Evolutionary conservation across 2,329 filamentous ascomycete genomes (phyloP).

Genomic region (Alternaria sp.): DNA sequence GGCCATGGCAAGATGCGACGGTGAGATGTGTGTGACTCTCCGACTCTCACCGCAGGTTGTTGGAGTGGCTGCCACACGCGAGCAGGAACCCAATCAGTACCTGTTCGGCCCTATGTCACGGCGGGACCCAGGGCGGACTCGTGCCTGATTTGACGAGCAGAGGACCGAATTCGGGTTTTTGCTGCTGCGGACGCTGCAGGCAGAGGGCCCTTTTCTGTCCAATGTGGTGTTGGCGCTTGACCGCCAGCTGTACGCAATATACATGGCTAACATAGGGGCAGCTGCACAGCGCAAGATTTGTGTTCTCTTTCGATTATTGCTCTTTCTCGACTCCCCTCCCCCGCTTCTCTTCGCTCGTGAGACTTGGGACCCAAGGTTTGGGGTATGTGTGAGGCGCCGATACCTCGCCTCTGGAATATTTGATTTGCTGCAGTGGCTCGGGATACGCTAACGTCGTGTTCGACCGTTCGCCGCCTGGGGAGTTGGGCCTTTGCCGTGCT

Average conservation of each 20-base stretch:
- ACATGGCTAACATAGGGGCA: conserved; percentile 23
- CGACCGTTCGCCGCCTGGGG: conserved; percentile 4
- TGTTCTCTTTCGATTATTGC: conserved; percentile 20
- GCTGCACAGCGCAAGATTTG: conserved; percentile 24
- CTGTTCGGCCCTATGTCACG: conserved; percentile 24
- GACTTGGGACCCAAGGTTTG: conserved; percentile 22
- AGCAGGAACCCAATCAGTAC: conserved; percentile 32
- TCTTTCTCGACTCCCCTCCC: conserved; percentile 5
- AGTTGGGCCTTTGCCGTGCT: conserved; percentile 8
- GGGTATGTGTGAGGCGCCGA: conserved; percentile 24
- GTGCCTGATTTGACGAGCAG: conserved; percentile 32
- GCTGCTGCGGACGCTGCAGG: conserved; percentile 34
- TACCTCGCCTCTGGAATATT: conserved; percentile 12
- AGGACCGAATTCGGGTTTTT: conserved; percentile 27
- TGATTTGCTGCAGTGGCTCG: conserved; percentile 17
- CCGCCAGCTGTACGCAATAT: conserved; percentile 36
- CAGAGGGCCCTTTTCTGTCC: conserved; percentile 15
- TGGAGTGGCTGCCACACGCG: conserved; percentile 32
- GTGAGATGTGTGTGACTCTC: conserved; percentile 31
- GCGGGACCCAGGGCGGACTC: conserved; percentile 22
- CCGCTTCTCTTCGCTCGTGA: conserved; percentile 26
- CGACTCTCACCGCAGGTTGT: conserved; percentile 40
- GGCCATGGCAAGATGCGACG: conserved; percentile 21
- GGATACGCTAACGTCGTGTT: conserved; percentile 17
- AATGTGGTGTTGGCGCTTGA: conserved; percentile 31